A percentile compares a stretch with the other conserved stretches of the same genome.
Conservation (phyloP, 2,329 filamentous ascomycete species). For the Drechslera avenae region DNA sequence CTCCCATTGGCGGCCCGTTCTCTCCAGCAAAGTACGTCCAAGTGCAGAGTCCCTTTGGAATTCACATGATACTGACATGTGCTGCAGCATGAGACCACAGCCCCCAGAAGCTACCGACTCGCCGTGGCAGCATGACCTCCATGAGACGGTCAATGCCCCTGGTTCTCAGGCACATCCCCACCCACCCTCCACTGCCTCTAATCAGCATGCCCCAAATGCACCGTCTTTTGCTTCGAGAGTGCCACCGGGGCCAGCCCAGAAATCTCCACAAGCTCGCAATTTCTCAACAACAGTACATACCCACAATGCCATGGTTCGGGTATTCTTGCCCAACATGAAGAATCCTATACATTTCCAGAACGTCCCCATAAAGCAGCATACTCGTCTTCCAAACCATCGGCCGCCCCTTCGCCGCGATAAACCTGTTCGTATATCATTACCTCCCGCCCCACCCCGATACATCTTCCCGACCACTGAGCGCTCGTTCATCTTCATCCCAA, state of each 20-base stretch:
- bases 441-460: conserved; percentile 77
- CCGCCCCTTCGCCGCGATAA: conserved; percentile 94
- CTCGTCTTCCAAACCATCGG: conserved; percentile 89
- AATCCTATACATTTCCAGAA: conserved; percentile 72
- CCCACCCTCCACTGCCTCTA: conserved; percentile 20
- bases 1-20: conserved; percentile 59
- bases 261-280: conserved; percentile 44
- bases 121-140: conserved; percentile 93
- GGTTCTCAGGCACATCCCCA: conserved; percentile 34
- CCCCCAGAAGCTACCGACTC: conserved; percentile 65
- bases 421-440: conserved; percentile 90
- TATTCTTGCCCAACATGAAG: conserved; percentile 78
- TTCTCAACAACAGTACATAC: conserved; percentile 84
- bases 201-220: conserved; percentile 24
- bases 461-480: conserved; percentile 88
- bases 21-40: conserved; percentile 65
- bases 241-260: conserved; percentile 31
- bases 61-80: conserved; percentile 30
- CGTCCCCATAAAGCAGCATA: conserved; percentile 86
- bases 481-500: conserved; percentile 97
- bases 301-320: conserved; percentile 82
- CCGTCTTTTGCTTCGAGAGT: conserved; percentile 30
- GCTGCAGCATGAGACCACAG: conserved; percentile 48
- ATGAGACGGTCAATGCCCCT: conserved; percentile 65
- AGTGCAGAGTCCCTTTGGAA: background rate